Conservation (phyloP, 78 protist genomes). For the Polysphondylium violaceum region DNA sequence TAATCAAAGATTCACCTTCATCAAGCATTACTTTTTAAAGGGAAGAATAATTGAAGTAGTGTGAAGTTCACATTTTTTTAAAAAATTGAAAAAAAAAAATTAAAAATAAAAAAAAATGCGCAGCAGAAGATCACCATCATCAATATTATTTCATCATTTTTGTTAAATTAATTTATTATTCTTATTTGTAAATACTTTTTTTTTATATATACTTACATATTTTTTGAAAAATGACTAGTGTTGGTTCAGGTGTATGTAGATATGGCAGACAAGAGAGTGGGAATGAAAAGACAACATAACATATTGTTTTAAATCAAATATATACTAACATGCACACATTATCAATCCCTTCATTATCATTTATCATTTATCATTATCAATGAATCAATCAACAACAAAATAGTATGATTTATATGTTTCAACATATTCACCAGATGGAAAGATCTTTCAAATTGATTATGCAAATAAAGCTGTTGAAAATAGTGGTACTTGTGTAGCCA, state of each 20-base stretch:
- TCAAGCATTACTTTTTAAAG: too few relatives aligned
- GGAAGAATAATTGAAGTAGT: too few relatives aligned
- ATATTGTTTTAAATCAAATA: neutral
- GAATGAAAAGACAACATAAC: neutral
- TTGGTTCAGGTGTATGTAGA: conserved; percentile 75
- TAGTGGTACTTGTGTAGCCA: conserved; percentile 96
- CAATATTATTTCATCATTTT: too few relatives aligned
- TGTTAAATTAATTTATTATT: too few relatives aligned
- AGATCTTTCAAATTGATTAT: conserved; percentile 99
- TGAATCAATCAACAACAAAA: too few relatives aligned
- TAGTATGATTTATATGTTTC: conserved; percentile 97
- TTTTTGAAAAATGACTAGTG: conserved; percentile 58
- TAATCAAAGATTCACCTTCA: too few relatives aligned
- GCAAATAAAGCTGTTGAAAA: conserved; percentile 99
- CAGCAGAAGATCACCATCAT: too few relatives aligned
- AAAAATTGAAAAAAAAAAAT: too few relatives aligned
- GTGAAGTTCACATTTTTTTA: too few relatives aligned
- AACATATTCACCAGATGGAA: conserved; percentile 99
- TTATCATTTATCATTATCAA: neutral
- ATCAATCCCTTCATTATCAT: too few relatives aligned
- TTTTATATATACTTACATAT: neutral
- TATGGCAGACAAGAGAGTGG: neutral
- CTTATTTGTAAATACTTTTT: too few relatives aligned
- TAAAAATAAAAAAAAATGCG: too few relatives aligned
- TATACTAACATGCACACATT: neutral